These are phyloP conservation scores for Pyrrhoderma noxium DNA, from an alignment of 1,284 basidiomycete genomes.

Conservation along the genomic window DNA sequence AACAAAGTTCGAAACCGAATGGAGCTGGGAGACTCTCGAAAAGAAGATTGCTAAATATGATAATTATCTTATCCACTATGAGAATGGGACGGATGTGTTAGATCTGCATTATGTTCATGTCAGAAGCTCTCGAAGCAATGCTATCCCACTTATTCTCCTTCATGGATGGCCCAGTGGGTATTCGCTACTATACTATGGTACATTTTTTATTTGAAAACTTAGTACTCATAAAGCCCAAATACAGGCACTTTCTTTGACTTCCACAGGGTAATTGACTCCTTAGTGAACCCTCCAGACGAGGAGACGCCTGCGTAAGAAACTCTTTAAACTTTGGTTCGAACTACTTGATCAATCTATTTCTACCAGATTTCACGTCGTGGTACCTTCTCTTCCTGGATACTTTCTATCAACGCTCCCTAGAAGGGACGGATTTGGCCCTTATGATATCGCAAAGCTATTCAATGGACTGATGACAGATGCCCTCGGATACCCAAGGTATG, in stretches of 20 bases:
- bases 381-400: constrained; percentile 23
- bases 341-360: constrained; percentile 1
- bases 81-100: constrained; percentile 15
- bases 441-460: constrained; percentile 21
- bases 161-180: constrained; percentile 23
- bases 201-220: not conserved
- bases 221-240: not conserved
- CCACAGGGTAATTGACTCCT: constrained; percentile 21
- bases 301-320: constrained; percentile 20
- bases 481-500: constrained; percentile 23
- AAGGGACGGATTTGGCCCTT: constrained; percentile 19
- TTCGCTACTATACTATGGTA: not conserved
- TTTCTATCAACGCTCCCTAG: constrained; percentile 21
- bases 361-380: constrained; percentile 22
- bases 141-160: constrained; percentile 22
- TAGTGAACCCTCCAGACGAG: constrained; percentile 19
- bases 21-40: constrained; percentile 16
- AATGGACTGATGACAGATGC: constrained; percentile 23
- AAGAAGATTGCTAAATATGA: constrained; percentile 15
- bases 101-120: constrained; percentile 22
- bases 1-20: constrained; percentile 15
- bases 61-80: constrained; percentile 19
- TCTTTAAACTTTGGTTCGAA: not conserved
- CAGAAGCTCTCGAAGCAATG: constrained; percentile 19
- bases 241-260: constrained; percentile 24